Evolutionary conservation across 1,139 yeast genomes (phyloP).

Genomic region (Candida pseudoviswanathii): DNA sequence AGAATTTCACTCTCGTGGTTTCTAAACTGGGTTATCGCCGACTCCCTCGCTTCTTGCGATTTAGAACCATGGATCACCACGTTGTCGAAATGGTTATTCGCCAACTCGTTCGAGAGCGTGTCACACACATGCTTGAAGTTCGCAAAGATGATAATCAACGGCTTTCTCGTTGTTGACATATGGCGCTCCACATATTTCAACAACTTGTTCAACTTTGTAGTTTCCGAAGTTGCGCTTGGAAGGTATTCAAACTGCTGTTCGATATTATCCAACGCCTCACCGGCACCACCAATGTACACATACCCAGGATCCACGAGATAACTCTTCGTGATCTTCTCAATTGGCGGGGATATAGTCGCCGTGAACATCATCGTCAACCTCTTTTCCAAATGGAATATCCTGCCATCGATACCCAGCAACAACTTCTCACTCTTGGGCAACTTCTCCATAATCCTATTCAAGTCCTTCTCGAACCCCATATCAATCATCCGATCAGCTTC

Average conservation of each 20-base stretch:
- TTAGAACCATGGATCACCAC: constrained; percentile 85
- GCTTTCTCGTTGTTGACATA: constrained; percentile 33
- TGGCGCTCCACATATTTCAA: constrained; percentile 24
- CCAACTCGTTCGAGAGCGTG: constrained; percentile 52
- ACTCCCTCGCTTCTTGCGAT: constrained; percentile 84
- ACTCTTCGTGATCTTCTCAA: constrained; percentile 63
- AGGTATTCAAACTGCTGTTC: constrained; percentile 66
- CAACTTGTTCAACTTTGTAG: constrained; percentile 27
- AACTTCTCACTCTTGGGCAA: constrained; percentile 39
- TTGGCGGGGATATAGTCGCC: constrained; percentile 83
- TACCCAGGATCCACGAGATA: constrained; percentile 65
- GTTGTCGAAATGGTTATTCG: constrained; percentile 40
- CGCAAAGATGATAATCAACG: constrained; percentile 70
- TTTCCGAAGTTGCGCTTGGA: constrained; percentile 16
- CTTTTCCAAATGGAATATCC: constrained; percentile 30
- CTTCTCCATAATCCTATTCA: constrained; percentile 56
- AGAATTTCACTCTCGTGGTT: constrained; percentile 63
- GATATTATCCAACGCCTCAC: constrained; percentile 66
- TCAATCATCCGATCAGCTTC: constrained; percentile 97
- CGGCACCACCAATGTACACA: constrained; percentile 72
- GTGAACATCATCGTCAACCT: constrained; percentile 82
- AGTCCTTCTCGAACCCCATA: constrained; percentile 87
- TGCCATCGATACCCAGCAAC: constrained; percentile 22
- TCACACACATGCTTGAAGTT: constrained; percentile 79
- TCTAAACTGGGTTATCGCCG: constrained; percentile 67